Evolutionary conservation across 2,329 filamentous ascomycete genomes (phyloP), one percentile per base, ranked within the genome.

Genomic region (Colletotrichum spinosum): DNA sequence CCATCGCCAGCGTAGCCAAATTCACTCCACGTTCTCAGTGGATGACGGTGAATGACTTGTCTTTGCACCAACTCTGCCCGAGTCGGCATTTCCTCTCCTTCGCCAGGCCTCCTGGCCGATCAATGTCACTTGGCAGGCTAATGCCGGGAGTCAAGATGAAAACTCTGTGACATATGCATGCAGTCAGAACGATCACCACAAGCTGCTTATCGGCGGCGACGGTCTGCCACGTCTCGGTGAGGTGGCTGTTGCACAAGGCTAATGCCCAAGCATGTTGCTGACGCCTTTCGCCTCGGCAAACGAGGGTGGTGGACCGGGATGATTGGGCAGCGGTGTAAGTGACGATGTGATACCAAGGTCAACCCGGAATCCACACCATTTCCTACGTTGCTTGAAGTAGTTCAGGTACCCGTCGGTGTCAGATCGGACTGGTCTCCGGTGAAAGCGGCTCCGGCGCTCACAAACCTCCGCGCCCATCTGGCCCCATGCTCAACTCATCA

Each of bases 401-500:
- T 41, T 60, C 51, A 61, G 57, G 52, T 52, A 56, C 52, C 35
- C n/a, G 25, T 41, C 25, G 39, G 13, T n/a, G 17, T 48, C 25
- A 25, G 25, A 38, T 57, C 38, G 52, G 51, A 41, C 41, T 38
- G 33, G 17, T 48, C 52, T 15, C 41, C 46, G 57, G 39, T n/a
- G 37, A 42, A 53, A 37, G 45, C 62, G 46, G 57, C 46, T 52
- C 57, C 46, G 51, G 39, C 39, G 51, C 46, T 61, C 61, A 61
- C 61, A 44, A 56, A 65, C 41, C 41, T 48, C 51, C 11, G 34
- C 13, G 17, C 8, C 15, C 13, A 52, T 52, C 33, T 65, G 45
- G 39, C 37, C 51, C 46, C 57, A 49, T 55, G 39, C 53, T 56
- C 62, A 52, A 61, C 25, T 41, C 46, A 65, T 53, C 57, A 10